phyloP scores from a whole-genome alignment of 495 filamentous ascomycete genomes.

The Hypoxylon trugodes region DNA sequence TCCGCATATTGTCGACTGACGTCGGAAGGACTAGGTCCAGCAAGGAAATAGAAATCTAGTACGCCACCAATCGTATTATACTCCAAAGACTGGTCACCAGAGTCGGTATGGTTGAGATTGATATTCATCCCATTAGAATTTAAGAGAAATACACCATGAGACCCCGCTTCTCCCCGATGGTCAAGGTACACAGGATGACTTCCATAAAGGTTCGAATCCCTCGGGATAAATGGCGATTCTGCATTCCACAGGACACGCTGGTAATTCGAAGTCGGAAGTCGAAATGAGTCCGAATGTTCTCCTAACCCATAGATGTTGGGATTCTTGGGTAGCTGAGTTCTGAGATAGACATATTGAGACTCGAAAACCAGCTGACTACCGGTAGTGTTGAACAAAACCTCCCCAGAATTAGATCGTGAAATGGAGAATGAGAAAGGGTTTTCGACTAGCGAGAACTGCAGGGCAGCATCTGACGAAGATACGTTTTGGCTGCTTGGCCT shows the following conservation, averaged over 20 bases:
- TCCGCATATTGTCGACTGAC: constrained; percentile 78
- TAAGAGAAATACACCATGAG: constrained; percentile 82
- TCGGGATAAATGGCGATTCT: constrained; percentile 67
- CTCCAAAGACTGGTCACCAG: constrained; percentile 77
- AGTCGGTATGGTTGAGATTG: constrained; percentile 71
- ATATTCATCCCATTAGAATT: constrained; percentile 89
- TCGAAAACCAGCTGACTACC: constrained; percentile 76
- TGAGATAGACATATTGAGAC: constrained; percentile 75
- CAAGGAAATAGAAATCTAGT: constrained; percentile 83
- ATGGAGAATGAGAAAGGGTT: constrained; percentile 83
- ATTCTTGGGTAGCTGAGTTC: constrained; percentile 70
- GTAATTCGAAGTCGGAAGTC: constrained; percentile 74
- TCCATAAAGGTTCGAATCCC: constrained; percentile 75
- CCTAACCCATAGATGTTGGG: constrained; percentile 83
- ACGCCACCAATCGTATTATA: constrained; percentile 85
- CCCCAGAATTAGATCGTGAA: constrained; percentile 63
- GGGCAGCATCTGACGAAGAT: constrained; percentile 45
- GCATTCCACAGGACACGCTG: constrained; percentile 81
- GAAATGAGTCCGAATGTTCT: constrained; percentile 78
- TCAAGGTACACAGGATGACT: constrained; percentile 86
- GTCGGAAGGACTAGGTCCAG: constrained; percentile 74
- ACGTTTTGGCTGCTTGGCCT: constrained; percentile 55
- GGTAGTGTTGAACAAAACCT: constrained; percentile 79
- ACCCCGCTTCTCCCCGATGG: constrained; percentile 68
- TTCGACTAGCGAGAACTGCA: constrained; percentile 69